Conservation (phyloP, 148 eudicot species). For the Fallopia convolvulus region DNA sequence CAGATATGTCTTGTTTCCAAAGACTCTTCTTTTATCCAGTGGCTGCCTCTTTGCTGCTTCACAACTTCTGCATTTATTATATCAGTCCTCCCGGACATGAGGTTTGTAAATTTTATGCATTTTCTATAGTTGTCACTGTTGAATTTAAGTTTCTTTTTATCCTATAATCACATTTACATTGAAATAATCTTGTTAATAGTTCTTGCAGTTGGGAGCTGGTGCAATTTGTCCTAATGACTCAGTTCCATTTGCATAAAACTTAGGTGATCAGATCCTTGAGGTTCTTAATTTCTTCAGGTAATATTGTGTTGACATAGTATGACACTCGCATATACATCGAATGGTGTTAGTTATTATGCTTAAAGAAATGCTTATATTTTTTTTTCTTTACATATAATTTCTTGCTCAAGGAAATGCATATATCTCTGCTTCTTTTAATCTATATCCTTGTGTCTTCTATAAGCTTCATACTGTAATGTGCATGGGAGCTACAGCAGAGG, state of each 20-base stretch:
- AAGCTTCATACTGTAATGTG: conserved; percentile 83
- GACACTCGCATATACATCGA: not conserved
- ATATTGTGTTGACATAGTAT: conserved; percentile 5
- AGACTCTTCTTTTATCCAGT: conserved; percentile 47
- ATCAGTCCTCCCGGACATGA: conserved; percentile 50
- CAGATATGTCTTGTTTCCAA: conserved; percentile 24
- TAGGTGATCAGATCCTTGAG: conserved; percentile 84
- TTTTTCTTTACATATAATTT: not conserved
- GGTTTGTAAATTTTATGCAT: conserved; percentile 35
- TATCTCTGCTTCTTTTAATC: not conserved
- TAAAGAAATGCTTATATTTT: not conserved
- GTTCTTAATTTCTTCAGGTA: conserved; percentile 88
- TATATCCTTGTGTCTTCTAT: conserved; percentile 11
- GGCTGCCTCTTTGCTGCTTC: conserved; percentile 80
- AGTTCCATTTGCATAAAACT: conserved; percentile 20
- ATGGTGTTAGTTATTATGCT: not conserved
- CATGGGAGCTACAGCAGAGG: conserved; percentile 93
- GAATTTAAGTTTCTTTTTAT: not conserved
- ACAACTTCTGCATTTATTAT: conserved; percentile 61
- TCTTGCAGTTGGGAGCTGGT: conserved; percentile 84
- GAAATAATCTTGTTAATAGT: conserved; percentile 34
- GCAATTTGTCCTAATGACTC: conserved; percentile 36
- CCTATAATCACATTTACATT: conserved; percentile 22
- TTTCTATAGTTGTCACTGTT: too few relatives aligned
- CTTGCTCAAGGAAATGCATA: too few relatives aligned